Evolutionary conservation across 2,329 filamentous ascomycete genomes (phyloP).

Genomic region (Shiraia bambusicola): DNA sequence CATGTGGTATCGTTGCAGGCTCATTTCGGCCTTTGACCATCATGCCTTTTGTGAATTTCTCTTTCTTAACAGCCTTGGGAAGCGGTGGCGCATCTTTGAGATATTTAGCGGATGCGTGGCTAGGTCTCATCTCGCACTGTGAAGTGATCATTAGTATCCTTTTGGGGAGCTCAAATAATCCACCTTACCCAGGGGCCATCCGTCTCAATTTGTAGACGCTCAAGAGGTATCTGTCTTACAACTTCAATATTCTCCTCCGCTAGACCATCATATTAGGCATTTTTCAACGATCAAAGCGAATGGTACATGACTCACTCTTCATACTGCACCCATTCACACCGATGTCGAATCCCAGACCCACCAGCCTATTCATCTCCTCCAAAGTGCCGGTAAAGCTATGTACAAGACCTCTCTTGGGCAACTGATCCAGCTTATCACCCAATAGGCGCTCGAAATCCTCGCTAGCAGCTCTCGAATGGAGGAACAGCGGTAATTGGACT

Average conservation of each 20-base stretch:
- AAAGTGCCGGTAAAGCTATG: constrained; percentile 91
- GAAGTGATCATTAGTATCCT: neutral
- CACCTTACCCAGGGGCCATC: constrained; percentile 79
- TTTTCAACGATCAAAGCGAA: neutral
- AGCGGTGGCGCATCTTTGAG: constrained; percentile 68
- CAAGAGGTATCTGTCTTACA: constrained; percentile 74
- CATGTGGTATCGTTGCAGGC: constrained; percentile 79
- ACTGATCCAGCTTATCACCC: constrained; percentile 60
- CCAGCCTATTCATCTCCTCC: constrained; percentile 80
- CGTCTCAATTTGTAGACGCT: constrained; percentile 88
- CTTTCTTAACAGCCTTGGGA: constrained; percentile 89
- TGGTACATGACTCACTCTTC: constrained; percentile 61
- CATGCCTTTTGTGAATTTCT: constrained; percentile 82
- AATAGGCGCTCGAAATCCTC: constrained; percentile 61
- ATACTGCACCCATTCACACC: constrained; percentile 97
- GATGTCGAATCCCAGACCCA: constrained; percentile 80
- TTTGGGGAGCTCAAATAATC: too few relatives aligned
- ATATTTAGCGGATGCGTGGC: constrained; percentile 80
- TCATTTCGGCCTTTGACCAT: constrained; percentile 98
- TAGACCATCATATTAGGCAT: constrained; percentile 9
- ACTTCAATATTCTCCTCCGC: constrained; percentile 74
- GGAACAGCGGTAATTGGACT: constrained; percentile 81
- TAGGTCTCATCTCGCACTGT: constrained; percentile 85
- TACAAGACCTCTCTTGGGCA: constrained; percentile 79
- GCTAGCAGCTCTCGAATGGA: constrained; percentile 87